Evolutionary conservation across 2,329 filamentous ascomycete genomes (phyloP), one percentile per base, ranked within the genome.

Genomic region (Pseudogymnoascus sp.): DNA sequence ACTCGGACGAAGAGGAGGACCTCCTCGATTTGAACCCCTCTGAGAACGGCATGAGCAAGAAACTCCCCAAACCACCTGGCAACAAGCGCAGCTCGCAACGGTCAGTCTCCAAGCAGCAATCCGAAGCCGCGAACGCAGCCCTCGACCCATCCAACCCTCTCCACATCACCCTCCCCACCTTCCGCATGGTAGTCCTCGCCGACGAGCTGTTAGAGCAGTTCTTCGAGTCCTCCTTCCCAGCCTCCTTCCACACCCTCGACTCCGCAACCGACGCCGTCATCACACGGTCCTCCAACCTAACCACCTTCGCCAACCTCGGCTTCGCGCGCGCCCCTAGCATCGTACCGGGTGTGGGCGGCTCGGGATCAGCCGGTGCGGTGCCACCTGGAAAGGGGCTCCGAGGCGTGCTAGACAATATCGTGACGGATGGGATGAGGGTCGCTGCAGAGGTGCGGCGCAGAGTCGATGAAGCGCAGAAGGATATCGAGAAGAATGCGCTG

Each of bases 101-200:
- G 42, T 72, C 74, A 60, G 79, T 80, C 30, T 86, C 85, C 59
- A 88, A 85, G 71, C 84, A 87, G 6, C 83, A 86, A 70, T 86
- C 88, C 1, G 87, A 91, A 72, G 84, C 89, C 19, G 92, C 92
- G 55, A 99, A 99, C 72, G 86, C 88, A 7, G 94, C 94, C 0
- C 83, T 99, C 3, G 92, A 99, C 72, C 94, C 94, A 2, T 88
- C 91, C 25, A 93, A 96, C 66, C 94, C 94, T 5, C 82, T 99
- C 0, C 90, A 97, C 73, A 97, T 99, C 71, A 97, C 94, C 0
- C 82, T 99, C 1, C 94, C 94, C 0, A 99, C 94, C 0, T 99
- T 99, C 82, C 89, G 94, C 67, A 99, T 99, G 94, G 92, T 99
- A 3, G 90, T 99, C 8, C 84, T 99, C 6, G 94, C 94, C 45